These are phyloP conservation scores for Podospora tetraspora DNA, from an alignment of 495 filamentous ascomycete genomes.

Conservation along the genomic window DNA sequence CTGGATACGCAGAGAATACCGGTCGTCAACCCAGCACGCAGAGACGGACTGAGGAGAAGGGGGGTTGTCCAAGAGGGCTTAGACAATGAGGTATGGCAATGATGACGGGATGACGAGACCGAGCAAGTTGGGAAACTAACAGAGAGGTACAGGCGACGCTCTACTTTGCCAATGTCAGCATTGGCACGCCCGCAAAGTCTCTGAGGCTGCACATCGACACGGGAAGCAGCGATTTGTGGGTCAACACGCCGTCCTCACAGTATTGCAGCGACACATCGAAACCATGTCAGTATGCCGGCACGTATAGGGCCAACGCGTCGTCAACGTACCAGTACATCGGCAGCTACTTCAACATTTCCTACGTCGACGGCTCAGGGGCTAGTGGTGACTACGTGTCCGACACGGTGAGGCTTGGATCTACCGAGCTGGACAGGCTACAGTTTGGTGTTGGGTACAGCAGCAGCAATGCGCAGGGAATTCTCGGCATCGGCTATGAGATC, in stretches of 20 bases:
- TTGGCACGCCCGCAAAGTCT: conserved; percentile 64
- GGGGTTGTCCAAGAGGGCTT: conserved; percentile 36
- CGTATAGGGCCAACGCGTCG: conserved; percentile 68
- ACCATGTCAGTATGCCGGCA: conserved; percentile 56
- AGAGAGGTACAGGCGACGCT: conserved; percentile 45
- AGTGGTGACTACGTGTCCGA: conserved; percentile 81
- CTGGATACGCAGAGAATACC: conserved; percentile 42
- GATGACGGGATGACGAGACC: background rate
- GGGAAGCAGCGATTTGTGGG: conserved; percentile 87
- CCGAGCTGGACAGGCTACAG: conserved; percentile 60
- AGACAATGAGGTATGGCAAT: conserved; percentile 44
- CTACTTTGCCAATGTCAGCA: conserved; percentile 65
- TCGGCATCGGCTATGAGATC: conserved; percentile 82
- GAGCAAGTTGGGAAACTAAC: background rate
- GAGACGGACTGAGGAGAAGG: conserved; percentile 45
- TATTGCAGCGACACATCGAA: conserved; percentile 46
- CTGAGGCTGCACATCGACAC: conserved; percentile 72
- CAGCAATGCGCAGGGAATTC: conserved; percentile 67
- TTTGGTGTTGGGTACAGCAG: conserved; percentile 83
- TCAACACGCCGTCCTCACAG: conserved; percentile 60
- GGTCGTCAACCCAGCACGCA: conserved; percentile 34
- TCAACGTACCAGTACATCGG: conserved; percentile 75
- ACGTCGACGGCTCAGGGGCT: conserved; percentile 80
- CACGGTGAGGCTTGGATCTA: conserved; percentile 61
- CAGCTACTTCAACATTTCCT: conserved; percentile 82